A percentile compares a stretch with the other conserved stretches of the same genome.
Conservation (phyloP, 1,284 basidiomycete genomes). For the Ganoderma boninense region DNA sequence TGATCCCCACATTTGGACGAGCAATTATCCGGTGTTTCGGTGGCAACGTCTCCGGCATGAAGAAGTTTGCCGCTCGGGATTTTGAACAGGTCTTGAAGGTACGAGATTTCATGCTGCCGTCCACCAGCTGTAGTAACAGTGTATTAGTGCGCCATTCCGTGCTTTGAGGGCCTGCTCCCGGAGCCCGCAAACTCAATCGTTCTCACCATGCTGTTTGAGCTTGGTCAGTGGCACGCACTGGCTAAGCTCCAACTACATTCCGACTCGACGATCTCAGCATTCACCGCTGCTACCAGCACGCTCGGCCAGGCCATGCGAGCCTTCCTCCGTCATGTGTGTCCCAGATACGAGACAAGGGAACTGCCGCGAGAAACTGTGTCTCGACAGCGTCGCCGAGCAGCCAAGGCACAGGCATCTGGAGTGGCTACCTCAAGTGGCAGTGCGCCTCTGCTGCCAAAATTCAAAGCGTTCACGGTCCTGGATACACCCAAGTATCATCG, state of each 20-base stretch:
- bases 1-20: constrained; percentile 38
- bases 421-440: neutral
- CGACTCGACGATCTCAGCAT: constrained; percentile 28
- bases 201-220: constrained; percentile 37
- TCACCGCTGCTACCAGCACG: constrained; percentile 27
- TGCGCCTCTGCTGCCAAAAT: neutral
- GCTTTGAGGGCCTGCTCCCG: neutral
- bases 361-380: constrained; percentile 38
- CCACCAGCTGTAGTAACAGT: too few relatives aligned
- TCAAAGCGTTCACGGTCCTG: constrained; percentile 33
- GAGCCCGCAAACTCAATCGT: constrained; percentile 16
- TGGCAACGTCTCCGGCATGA: constrained; percentile 38
- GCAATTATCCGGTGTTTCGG: constrained; percentile 39
- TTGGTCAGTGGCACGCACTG: constrained; percentile 41
- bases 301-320: constrained; percentile 33
- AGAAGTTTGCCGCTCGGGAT: constrained; percentile 41
- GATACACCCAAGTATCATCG: constrained; percentile 44
- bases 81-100: constrained; percentile 32
- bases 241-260: constrained; percentile 46
- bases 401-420: neutral
- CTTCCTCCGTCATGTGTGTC: constrained; percentile 34
- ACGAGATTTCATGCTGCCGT: too few relatives aligned
- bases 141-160: neutral
- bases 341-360: constrained; percentile 34
- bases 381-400: neutral